Evolutionary conservation across 257 asterid species (phyloP).

Genomic region (Penstemon barbatus): DNA sequence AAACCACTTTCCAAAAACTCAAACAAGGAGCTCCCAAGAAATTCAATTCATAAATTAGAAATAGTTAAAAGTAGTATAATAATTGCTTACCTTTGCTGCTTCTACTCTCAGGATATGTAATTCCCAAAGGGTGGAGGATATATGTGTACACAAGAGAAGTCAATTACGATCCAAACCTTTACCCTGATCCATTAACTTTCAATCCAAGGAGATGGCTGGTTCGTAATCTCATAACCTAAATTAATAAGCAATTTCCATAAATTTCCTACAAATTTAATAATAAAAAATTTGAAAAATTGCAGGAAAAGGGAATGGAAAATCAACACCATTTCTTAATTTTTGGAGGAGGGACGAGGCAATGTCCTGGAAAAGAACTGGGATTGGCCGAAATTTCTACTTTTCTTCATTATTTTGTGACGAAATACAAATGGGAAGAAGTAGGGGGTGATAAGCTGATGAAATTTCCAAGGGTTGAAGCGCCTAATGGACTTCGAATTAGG

Average conservation of each 20-base stretch:
- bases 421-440: constrained; percentile 92
- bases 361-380: constrained; percentile 99
- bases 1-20: no score
- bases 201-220: constrained; percentile 99
- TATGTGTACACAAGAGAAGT: constrained; percentile 75
- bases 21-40: no score
- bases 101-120: constrained; percentile 59
- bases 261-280: not conserved
- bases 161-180: constrained; percentile 77
- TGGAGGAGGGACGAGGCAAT: constrained; percentile 94
- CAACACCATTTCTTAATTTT: constrained; percentile 78
- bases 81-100: no score
- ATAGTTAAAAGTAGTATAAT: no score
- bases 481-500: constrained; percentile 78
- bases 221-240: constrained; percentile 28
- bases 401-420: constrained; percentile 93
- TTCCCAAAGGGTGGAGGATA: constrained; percentile 97
- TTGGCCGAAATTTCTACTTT: constrained; percentile 93
- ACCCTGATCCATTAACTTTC: constrained; percentile 85
- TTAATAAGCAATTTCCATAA: not conserved
- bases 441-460: constrained; percentile 80
- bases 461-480: constrained; percentile 97
- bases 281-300: constrained; percentile 24
- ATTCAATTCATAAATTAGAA: no score
- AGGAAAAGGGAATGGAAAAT: constrained; percentile 73